Base-by-base conservation (phyloP, 768 basidiomycete species). In the Hygrophoropsis aurantiaca region DNA sequence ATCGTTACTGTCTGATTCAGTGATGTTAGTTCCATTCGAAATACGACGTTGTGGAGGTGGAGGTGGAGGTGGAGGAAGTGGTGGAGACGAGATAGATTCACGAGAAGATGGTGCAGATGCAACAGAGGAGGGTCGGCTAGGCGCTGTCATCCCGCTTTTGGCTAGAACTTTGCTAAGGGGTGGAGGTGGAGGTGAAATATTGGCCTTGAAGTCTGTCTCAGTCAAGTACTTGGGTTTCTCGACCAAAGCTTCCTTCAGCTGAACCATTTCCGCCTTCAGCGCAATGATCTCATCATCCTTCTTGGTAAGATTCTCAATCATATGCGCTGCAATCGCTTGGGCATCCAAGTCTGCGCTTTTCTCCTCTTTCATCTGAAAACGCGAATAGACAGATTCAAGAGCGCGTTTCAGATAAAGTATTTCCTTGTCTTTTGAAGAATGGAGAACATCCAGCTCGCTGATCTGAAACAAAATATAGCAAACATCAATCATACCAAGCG, bases 331-430 rank as follows among this genome's bases (percentile, higher is more conserved):
- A 52, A 94, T 85, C 11, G 73, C 57, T 45, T 85, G 79, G 3
- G 86, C 77, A 55, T 91, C 87, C 40, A 85, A 60, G 40, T 81
- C 80, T 0, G 73, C 65, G 40, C 64, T 73, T 36, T 72, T 74
- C 19, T 56, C 73, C 41, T 78, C 75, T 36, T 78, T 66, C 5
- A 78, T 72, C 5, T 77, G 73, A 61, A 94, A 86, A n/a, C 87
- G 78, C 10, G 84, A 84, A 64, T 90, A 90, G 4, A 94, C 86
- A 6, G 88, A 86, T 63, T 93, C 90, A 30, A 97, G 71, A n/a
- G 90, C 87, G 11, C 86, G 84, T 59, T 91, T 90, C 32, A 94
- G 75, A 56, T 85, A 89, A 0, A 76, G 54, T 26, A 86, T 74
- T 46, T 93, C 87, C 59, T 90, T 92, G 52, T 86, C 80, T 58